Conservation (phyloP, 176 grass and related monocot genomes). For the Poa pratensis region DNA sequence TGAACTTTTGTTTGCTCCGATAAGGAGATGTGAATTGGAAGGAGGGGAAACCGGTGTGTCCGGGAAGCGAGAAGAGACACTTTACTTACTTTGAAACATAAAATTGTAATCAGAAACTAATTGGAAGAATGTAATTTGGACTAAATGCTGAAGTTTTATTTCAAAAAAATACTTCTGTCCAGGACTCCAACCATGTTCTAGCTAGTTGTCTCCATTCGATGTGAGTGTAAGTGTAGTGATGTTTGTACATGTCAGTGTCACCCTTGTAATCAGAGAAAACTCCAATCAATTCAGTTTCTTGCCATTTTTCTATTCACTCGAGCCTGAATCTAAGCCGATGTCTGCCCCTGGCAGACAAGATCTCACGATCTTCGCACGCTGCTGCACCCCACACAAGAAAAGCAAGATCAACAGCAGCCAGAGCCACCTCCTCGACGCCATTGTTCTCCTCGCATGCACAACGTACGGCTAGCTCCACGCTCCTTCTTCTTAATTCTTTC, state of each 20-base stretch:
- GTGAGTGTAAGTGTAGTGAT: constrained; percentile 1
- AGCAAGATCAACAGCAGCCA: constrained; percentile 2
- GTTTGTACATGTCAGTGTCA: background rate
- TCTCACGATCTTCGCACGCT: background rate
- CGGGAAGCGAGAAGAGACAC: background rate
- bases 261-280: background rate
- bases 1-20: too few relatives aligned
- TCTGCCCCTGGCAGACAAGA: constrained; percentile 16
- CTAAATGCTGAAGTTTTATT: too few relatives aligned
- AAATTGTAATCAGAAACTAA: background rate
- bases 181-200: background rate
- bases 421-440: constrained; percentile 4
- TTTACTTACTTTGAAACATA: background rate
- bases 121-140: background rate
- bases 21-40: too few relatives aligned
- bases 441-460: background rate
- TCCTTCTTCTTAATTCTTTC: background rate
- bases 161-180: too few relatives aligned
- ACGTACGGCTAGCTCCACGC: constrained; percentile 1
- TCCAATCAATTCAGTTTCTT: background rate
- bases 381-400: constrained; percentile 10
- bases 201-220: background rate
- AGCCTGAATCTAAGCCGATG: constrained; percentile 46
- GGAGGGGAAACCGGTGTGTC: background rate
- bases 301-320: constrained; percentile 26